Percentiles rank a stretch among this genome's conserved stretches.
Conservation (phyloP, 2,329 filamentous ascomycete genomes). For the Thielaviopsis punctulata region DNA sequence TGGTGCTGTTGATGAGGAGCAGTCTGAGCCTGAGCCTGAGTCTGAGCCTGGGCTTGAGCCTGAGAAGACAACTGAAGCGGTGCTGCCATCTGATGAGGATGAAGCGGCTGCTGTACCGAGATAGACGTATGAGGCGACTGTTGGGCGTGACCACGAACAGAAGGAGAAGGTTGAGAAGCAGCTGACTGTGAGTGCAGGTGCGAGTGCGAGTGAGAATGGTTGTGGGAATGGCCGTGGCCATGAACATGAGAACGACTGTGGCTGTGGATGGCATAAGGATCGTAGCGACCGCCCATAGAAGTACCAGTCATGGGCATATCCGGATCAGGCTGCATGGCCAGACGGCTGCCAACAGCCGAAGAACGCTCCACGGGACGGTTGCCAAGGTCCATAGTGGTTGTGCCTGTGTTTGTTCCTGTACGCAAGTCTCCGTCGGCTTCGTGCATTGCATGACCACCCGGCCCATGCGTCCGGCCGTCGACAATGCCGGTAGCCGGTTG, state of each 20-base stretch:
- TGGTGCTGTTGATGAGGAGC: background rate
- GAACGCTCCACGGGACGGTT: background rate
- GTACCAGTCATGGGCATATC: background rate
- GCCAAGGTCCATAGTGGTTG: background rate
- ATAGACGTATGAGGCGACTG: background rate
- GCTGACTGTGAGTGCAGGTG: background rate
- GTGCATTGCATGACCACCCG: constrained; percentile 2
- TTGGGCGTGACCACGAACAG: background rate
- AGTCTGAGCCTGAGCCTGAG: background rate
- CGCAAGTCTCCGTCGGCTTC: constrained; percentile 6
- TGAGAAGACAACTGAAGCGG: background rate
- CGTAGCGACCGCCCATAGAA: background rate
- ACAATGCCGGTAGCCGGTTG: background rate
- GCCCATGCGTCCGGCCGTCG: background rate
- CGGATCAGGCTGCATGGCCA: constrained; percentile 8
- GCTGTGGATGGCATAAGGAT: background rate
- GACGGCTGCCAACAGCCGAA: constrained; percentile 2
- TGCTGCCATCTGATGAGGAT: background rate
- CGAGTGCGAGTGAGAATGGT: background rate
- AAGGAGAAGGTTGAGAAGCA: background rate
- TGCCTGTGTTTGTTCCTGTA: no score
- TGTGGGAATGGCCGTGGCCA: background rate
- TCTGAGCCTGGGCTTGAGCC: background rate
- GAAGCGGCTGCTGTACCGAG: background rate
- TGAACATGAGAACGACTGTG: background rate